A percentile compares a stretch with the other conserved stretches of the same genome.
These are phyloP conservation scores for Zoysia matrella DNA, from an alignment of 202 grass and related monocot genomes.

Conservation along the genomic window DNA sequence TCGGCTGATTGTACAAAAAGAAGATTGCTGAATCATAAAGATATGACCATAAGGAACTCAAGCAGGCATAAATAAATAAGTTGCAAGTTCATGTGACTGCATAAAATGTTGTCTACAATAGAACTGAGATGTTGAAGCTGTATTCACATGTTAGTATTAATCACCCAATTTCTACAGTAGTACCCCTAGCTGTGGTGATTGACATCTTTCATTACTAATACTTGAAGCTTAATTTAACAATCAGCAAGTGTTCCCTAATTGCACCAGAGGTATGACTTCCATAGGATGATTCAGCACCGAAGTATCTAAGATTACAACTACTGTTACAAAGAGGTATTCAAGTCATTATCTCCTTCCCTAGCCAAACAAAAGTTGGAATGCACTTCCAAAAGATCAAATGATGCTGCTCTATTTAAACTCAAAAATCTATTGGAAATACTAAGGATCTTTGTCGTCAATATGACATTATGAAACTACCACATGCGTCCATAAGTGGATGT, in stretches of 20 bases:
- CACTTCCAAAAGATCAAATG: slow-evolving; percentile 6
- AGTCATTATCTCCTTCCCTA: slow-evolving; percentile 6
- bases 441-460: not conserved
- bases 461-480: not conserved
- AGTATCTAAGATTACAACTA: slow-evolving; percentile 17
- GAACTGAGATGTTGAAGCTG: slow-evolving; percentile 7
- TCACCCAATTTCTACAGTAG: not conserved
- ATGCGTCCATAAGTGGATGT: slow-evolving; percentile 6
- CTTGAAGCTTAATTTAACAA: not conserved
- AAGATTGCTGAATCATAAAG: slow-evolving; percentile 5
- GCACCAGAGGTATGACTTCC: not conserved
- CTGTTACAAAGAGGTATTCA: not conserved
- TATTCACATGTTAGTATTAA: not conserved
- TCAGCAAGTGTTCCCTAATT: slow-evolving; percentile 14
- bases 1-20: not conserved
- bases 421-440: not conserved
- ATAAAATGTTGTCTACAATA: slow-evolving; percentile 17
- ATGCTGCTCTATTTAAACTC: not conserved
- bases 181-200: not conserved
- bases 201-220: not conserved
- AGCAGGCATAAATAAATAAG: not conserved
- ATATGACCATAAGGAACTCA: not conserved
- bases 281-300: slow-evolving; percentile 27
- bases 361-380: slow-evolving; percentile 28
- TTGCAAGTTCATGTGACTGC: not conserved